phyloP scores from a whole-genome alignment of 768 basidiomycete genomes.

The Amyloporia xantha region DNA sequence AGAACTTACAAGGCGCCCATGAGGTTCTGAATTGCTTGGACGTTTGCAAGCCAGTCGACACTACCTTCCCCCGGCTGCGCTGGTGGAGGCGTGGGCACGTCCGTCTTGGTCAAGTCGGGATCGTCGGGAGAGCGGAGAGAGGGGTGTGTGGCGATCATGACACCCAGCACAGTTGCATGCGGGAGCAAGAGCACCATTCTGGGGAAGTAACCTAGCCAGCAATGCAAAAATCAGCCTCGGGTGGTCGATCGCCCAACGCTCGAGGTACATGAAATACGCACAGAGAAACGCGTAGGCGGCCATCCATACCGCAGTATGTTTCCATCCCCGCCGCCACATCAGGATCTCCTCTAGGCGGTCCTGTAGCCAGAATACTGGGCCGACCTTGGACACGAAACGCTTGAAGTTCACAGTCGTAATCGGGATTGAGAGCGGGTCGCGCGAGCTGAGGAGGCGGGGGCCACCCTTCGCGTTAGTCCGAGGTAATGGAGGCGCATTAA shows the following conservation, averaged over 20 bases:
- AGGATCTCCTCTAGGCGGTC: slow-evolving; percentile 83
- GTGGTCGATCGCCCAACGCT: background rate
- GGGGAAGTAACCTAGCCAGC: slow-evolving; percentile 64
- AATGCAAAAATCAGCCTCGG: background rate
- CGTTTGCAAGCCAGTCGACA: slow-evolving; percentile 78
- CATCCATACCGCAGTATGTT: slow-evolving; percentile 69
- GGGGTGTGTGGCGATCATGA: slow-evolving; percentile 65
- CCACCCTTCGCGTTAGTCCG: slow-evolving; percentile 17
- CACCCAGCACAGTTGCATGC: slow-evolving; percentile 49
- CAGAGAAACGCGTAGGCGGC: slow-evolving; percentile 74
- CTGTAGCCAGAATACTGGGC: slow-evolving; percentile 85
- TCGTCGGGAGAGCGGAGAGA: slow-evolving; percentile 16
- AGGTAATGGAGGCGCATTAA: slow-evolving; percentile 15
- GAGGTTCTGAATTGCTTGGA: slow-evolving; percentile 87
- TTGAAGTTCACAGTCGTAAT: slow-evolving; percentile 76
- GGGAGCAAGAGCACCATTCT: slow-evolving; percentile 66
- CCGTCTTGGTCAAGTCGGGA: background rate
- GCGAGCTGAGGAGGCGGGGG: slow-evolving; percentile 43
- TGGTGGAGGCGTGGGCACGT: slow-evolving; percentile 27
- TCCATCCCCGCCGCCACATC: slow-evolving; percentile 75
- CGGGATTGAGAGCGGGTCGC: slow-evolving; percentile 70
- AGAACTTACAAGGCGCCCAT: slow-evolving; percentile 72
- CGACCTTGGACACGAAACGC: slow-evolving; percentile 68
- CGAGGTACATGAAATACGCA: slow-evolving; percentile 30
- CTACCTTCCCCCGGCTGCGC: slow-evolving; percentile 50